Evolutionary conservation across 1,284 basidiomycete genomes (phyloP), one percentile per base, ranked within the genome.

Genomic region (Melampsora americana): DNA sequence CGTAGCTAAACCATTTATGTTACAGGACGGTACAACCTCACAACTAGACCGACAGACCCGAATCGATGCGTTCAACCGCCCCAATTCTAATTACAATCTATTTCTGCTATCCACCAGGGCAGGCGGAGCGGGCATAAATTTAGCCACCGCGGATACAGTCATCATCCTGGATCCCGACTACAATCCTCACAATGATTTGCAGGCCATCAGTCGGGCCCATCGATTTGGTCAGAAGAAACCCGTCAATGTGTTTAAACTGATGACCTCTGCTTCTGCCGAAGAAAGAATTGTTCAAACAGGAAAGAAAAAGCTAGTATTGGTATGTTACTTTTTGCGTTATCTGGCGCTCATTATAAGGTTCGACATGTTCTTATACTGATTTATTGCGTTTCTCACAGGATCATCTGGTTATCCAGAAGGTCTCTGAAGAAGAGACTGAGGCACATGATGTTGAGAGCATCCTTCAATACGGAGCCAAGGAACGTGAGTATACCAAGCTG

Each of bases 121-220:
- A 28, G 84, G 84, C 66, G 84, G 83, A 64, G 83, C 83, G 53
- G 83, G 81, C 44, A 80, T 81, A 77, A 86, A 85, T 75, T 81
- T 85, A 7, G 84, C 84, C 28, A 81, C 83, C 0, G 92, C 93
- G 46, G 92, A 95, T 80, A 93, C 92, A 1, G 94, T 97, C 62
- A 93, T 98, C 77, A 89, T 97, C 68, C 90, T 89, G 80, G 93
- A 95, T 81, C 91, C 92, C 0, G 94, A 97, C 84, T 97, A 94
- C 83, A 97, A 97, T 80, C 94, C 93, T 18, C 93, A 95, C 83
- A 90, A 92, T 84, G 91, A 82, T 74, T 79, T 84, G 76, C 83
- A 84, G 77, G 83, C 83, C 18, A 83, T 84, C 48, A 80, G 81
- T 1, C 81, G 83, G 4, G 83, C 83, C 3, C 83, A 84, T 70